Conservation (phyloP, 495 filamentous ascomycete genomes). For the Trichoderma reesei region DNA sequence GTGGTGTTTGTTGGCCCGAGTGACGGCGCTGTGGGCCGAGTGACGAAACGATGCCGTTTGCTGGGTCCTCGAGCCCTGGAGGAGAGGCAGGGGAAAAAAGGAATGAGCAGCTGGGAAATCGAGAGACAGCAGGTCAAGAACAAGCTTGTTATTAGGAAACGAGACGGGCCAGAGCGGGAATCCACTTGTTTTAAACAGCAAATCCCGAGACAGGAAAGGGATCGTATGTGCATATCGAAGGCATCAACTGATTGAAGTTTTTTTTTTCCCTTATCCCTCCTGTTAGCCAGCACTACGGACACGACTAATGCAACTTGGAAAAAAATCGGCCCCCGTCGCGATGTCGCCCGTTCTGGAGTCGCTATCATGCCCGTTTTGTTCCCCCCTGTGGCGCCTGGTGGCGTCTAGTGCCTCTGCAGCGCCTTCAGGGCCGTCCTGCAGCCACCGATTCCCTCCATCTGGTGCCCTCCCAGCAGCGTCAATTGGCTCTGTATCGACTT, state of each 20-base stretch:
- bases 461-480: too few relatives aligned
- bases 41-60: slow-evolving; percentile 7
- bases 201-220: not conserved
- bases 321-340: not conserved
- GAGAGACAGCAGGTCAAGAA: too few relatives aligned
- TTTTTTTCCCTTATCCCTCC: not conserved
- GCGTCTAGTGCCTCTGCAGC: not conserved
- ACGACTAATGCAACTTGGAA: not conserved
- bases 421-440: not conserved
- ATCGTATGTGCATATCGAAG: not conserved
- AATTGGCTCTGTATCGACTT: too few relatives aligned
- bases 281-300: not conserved
- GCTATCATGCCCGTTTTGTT: not conserved
- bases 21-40: not conserved
- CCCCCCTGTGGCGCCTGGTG: not conserved
- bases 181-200: not conserved
- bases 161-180: not conserved
- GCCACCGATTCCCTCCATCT: not conserved
- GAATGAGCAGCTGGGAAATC: not conserved
- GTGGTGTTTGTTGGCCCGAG: not conserved
- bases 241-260: not conserved
- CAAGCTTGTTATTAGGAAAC: not conserved
- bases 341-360: not conserved
- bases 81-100: not conserved
- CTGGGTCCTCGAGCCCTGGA: not conserved